Base-by-base conservation (phyloP, 164 flowering plant genomes). In the Tetracentron sinense region DNA sequence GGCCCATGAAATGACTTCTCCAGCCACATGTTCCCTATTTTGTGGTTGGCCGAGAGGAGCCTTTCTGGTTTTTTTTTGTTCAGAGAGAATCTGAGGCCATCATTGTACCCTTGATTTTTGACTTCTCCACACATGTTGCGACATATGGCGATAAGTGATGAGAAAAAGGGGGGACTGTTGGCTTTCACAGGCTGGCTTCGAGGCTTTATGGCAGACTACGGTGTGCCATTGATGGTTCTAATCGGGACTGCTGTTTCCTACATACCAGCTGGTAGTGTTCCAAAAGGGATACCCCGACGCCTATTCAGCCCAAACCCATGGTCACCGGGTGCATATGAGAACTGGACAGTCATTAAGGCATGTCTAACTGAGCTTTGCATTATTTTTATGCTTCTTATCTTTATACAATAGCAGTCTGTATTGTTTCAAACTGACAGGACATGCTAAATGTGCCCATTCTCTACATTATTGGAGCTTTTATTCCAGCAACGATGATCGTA, bases 401-500 rank as follows among this genome's bases (percentile, higher is more conserved):
- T 12, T 1, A 54, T 11, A 15, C 42, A 11, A 15, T 23, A 22
- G 7, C 51, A 38, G 1, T 38, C 44, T 38, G 44, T 4, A 25
- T 22, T 17, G 22, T 25, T 42, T 70, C 14, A 55, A 70, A 70
- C 29, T 70, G 57, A 62, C 97, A 92, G 99, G 91, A 95, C 54
- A 95, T 95, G 99, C 74, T 92, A 8, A 66, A 95, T 54, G 97
- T 95, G 67, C 99, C 99, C 1, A 57, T 90, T 50, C 69, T 88
- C 38, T 92, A 92, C 64, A 95, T 95, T 38, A 49, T 90, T 47
- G 99, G 97, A 76, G 99, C 97, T 56, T 88, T 95, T 66, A 80
- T 95, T 72, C 99, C 97, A 16, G 97, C 99, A 46, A 88, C 99
- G 0, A 95, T 95, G 99, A 92, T 95, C 51, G 99, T 97, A 2